Base-by-base conservation (phyloP, 2,329 filamentous ascomycete genomes). In the Fusarium napiforme region DNA sequence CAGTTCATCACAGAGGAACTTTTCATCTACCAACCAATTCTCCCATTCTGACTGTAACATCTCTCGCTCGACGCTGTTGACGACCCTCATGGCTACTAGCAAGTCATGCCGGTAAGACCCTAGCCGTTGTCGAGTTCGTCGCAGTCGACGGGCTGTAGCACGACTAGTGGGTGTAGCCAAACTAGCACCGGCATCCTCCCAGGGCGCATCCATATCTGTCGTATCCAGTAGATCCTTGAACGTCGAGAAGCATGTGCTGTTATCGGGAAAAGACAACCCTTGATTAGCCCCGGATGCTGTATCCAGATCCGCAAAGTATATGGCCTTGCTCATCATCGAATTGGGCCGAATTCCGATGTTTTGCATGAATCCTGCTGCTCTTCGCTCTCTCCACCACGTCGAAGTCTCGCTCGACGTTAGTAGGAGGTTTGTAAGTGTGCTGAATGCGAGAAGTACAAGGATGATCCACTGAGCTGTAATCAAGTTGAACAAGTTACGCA, bases 11-110 rank as follows among this genome's bases (percentile, higher is more conserved):
- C 96, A 99, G 55, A 93, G 89, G 39, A 86, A 82, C 72, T 91
- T 92, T 83, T 99, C 96, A 74, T 93, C 92, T 7, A 89, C 83
- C 36, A 98, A 87, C 95, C 96, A 99, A 72, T 93, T 93, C 84
- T 97, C 95, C 92, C 95, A 99, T 81, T 98, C 96, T 1, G 93
- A 92, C 78, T 91, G 89, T 60, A 98, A 83, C 81, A 97, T 92
- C 81, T 98, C 95, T 66, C 89, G 88, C 85, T 98, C 96, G 34
- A 98, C 91, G 64, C 89, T 92, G 82, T 98, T 98, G 69, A 98
- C 92, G 5, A 98, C 90, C 9, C 95, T 91, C 85, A 98, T 91
- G 9, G 95, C 95, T 9, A 99, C 95, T 5, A 98, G 84, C 26
- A 99, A 86, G 79, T 98, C 95, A 81, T 99, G 94, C 6, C 96